Evolutionary conservation across 805 yeast genomes (phyloP).

Genomic region (Candida tallmaniae): DNA sequence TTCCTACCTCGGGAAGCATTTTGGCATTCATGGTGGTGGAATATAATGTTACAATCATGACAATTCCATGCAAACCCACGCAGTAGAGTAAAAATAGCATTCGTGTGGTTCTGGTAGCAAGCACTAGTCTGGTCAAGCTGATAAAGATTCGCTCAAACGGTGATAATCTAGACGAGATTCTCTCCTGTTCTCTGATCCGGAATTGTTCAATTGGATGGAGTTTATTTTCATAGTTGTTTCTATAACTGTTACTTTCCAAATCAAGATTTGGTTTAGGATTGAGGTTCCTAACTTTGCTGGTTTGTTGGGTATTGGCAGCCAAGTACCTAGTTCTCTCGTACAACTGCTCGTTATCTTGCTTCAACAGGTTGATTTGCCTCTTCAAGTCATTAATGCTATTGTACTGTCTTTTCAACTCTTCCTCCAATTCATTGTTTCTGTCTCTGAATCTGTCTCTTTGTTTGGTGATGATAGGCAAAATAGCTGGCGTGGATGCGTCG

Average conservation of each 20-base stretch:
- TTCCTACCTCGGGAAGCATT: conserved; percentile 45
- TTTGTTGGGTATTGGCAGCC: conserved; percentile 40
- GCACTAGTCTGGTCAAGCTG: conserved; percentile 65
- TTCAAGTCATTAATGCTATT: conserved; percentile 54
- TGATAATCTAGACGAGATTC: conserved; percentile 66
- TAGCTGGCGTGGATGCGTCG: conserved; percentile 36
- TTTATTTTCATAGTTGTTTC: conserved; percentile 65
- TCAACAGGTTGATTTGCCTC: conserved; percentile 58
- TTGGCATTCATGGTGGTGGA: conserved; percentile 44
- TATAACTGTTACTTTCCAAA: conserved; percentile 53
- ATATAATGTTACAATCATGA: conserved; percentile 59
- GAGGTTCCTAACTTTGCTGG: conserved; percentile 10
- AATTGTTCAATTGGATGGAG: conserved; percentile 82
- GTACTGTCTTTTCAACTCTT: conserved; percentile 61
- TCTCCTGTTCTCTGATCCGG: conserved; percentile 69
- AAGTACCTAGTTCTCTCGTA: conserved; percentile 73
- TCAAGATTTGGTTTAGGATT: conserved; percentile 37
- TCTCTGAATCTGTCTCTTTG: conserved; percentile 91
- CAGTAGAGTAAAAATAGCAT: conserved; percentile 72
- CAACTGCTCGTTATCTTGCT: conserved; percentile 70
- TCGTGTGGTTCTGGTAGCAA: conserved; percentile 70
- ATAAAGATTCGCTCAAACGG: conserved; percentile 77
- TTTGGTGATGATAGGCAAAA: conserved; percentile 84
- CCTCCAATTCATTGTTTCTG: conserved; percentile 80
- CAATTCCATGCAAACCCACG: conserved; percentile 65